A percentile compares a stretch with the other conserved stretches of the same genome.
phyloP scores from a whole-genome alignment of 768 basidiomycete species.

The Clathrus columnatus region DNA sequence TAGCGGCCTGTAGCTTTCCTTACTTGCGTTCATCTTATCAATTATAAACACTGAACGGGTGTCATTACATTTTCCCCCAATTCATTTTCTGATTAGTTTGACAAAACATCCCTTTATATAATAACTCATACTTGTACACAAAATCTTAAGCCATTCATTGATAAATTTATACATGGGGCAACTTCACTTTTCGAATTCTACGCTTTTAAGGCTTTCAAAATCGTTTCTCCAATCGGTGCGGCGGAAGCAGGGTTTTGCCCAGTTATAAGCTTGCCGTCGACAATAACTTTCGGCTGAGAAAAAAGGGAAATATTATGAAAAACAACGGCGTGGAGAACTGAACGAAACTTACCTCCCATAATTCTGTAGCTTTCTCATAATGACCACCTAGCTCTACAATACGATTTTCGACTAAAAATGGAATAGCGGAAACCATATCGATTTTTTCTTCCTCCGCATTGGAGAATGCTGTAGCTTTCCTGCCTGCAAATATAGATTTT shows the following conservation, averaged over 20 bases:
- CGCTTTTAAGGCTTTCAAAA: slow-evolving; percentile 41
- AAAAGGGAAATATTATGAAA: neutral
- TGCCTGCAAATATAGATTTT: slow-evolving; percentile 57
- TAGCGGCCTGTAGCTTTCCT: too few relatives aligned
- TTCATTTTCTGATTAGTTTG: too few relatives aligned
- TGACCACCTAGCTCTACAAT: slow-evolving; percentile 56
- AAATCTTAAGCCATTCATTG: too few relatives aligned
- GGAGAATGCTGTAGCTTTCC: slow-evolving; percentile 56
- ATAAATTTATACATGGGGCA: too few relatives aligned
- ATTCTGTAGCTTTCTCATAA: slow-evolving; percentile 47
- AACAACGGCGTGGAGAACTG: neutral
- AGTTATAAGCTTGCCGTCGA: slow-evolving; percentile 52
- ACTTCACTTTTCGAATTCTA: neutral
- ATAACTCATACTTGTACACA: too few relatives aligned
- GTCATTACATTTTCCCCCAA: too few relatives aligned
- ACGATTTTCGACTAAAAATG: slow-evolving; percentile 64
- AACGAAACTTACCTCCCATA: slow-evolving; percentile 43
- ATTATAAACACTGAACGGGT: too few relatives aligned
- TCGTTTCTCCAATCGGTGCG: slow-evolving; percentile 42
- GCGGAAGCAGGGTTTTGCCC: slow-evolving; percentile 74
- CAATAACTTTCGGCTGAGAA: slow-evolving; percentile 36
- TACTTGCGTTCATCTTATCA: too few relatives aligned
- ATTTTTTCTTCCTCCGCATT: slow-evolving; percentile 55
- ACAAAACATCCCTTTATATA: too few relatives aligned
- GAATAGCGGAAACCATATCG: slow-evolving; percentile 44